A percentile compares a stretch with the other conserved stretches of the same genome.
phyloP scores from a whole-genome alignment of 768 basidiomycete genomes.

The Lentinula detonsa region DNA sequence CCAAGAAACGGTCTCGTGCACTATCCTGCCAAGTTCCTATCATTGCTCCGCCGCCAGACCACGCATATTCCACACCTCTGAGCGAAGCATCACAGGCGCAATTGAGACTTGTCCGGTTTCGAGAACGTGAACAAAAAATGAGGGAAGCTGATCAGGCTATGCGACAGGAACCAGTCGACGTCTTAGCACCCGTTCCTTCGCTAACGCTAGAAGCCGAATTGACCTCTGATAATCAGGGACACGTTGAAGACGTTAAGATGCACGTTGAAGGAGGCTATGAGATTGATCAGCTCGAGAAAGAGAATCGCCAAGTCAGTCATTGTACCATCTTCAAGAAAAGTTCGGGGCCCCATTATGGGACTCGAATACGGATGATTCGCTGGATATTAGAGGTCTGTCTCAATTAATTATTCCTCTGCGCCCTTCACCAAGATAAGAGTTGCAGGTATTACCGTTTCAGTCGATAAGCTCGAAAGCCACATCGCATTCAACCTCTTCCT shows the following conservation, averaged over 20 bases:
- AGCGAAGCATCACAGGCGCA: conserved; percentile 39
- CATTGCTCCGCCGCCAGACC: conserved; percentile 44
- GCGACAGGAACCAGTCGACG: neutral
- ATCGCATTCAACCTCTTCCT: neutral
- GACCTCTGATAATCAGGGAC: neutral
- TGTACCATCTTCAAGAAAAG: neutral
- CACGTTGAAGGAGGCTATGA: conserved; percentile 3
- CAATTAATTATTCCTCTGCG: neutral
- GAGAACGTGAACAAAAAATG: conserved; percentile 33
- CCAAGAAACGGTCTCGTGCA: neutral
- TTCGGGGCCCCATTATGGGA: conserved; percentile 21
- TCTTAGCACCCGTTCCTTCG: too few species aligned
- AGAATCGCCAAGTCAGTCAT: neutral
- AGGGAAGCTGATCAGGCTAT: conserved; percentile 25
- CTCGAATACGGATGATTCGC: conserved; percentile 27
- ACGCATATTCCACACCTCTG: conserved; percentile 23
- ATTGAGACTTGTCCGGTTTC: conserved; percentile 30
- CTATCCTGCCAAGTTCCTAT: conserved; percentile 33
- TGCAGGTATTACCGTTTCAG: neutral
- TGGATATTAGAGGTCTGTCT: conserved; percentile 42
- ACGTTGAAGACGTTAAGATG: neutral
- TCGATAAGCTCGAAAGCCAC: neutral
- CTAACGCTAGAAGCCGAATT: neutral
- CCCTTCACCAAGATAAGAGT: neutral
- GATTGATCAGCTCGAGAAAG: conserved; percentile 10